phyloP scores from a whole-genome alignment of 2,329 filamentous ascomycete species.

The Dryadomyces quercivorus region DNA sequence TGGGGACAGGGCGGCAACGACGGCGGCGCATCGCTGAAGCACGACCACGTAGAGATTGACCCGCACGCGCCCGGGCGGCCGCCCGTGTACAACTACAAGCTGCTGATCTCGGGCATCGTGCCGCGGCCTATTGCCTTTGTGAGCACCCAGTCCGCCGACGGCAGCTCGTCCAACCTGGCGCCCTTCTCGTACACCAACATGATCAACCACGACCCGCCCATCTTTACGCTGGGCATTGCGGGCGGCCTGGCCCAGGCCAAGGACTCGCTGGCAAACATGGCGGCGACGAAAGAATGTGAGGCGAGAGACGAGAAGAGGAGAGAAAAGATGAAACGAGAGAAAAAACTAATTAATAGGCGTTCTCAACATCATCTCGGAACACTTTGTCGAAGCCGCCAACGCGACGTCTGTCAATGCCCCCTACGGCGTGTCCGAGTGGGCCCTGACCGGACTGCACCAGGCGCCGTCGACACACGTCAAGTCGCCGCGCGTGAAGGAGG shows the following conservation, averaged over 20 bases:
- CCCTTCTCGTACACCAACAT: slow-evolving; percentile 83
- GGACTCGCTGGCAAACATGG: slow-evolving; percentile 66
- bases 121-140: slow-evolving; percentile 68
- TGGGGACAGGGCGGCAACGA: slow-evolving; percentile 54
- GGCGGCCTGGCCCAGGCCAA: slow-evolving; percentile 44
- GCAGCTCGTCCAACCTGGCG: slow-evolving; percentile 54
- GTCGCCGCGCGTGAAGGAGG: slow-evolving; percentile 65
- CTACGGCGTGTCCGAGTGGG: slow-evolving; percentile 68
- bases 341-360: slow-evolving; percentile 21
- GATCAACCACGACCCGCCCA: slow-evolving; percentile 73
- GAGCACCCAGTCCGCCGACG: slow-evolving; percentile 45
- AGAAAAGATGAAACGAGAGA: too few relatives aligned
- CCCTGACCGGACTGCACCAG: slow-evolving; percentile 59
- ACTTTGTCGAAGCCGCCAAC: slow-evolving; percentile 81
- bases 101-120: slow-evolving; percentile 71
- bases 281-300: slow-evolving; percentile 55
- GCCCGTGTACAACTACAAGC: slow-evolving; percentile 72
- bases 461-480: slow-evolving; percentile 44
- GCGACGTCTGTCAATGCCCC: slow-evolving; percentile 68
- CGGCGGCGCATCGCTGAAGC: slow-evolving; percentile 17
- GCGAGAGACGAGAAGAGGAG: too few relatives aligned
- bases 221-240: slow-evolving; percentile 54
- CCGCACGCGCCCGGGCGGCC: slow-evolving; percentile 62
- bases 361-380: slow-evolving; percentile 79
- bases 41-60: slow-evolving; percentile 64